phyloP scores from a whole-genome alignment of 1,284 basidiomycete species.

The Phellopilus nigrolimitatus region DNA sequence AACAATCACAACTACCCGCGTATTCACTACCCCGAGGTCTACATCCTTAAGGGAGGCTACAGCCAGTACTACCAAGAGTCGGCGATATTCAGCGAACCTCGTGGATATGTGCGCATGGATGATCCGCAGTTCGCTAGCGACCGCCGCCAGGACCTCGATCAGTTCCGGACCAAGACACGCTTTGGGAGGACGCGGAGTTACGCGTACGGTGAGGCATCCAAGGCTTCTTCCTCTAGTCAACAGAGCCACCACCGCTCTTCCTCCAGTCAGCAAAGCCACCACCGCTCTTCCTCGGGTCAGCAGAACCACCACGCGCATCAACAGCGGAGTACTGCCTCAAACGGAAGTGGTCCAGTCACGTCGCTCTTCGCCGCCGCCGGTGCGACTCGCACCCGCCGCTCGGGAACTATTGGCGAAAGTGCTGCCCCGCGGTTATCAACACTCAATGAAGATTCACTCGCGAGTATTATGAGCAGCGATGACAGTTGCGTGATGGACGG shows the following conservation, averaged over 20 bases:
- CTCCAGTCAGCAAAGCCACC: too few relatives aligned
- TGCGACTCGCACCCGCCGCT: conserved; percentile 55
- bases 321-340: conserved; percentile 49
- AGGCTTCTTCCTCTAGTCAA: conserved; percentile 32
- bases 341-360: conserved; percentile 32
- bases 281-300: too few relatives aligned
- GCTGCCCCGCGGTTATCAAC: conserved; percentile 40
- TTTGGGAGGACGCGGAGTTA: conserved; percentile 86
- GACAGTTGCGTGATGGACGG: conserved; percentile 45
- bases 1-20: conserved; percentile 89
- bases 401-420: conserved; percentile 28
- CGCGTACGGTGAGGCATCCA: conserved; percentile 69
- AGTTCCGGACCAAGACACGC: conserved; percentile 79
- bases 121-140: conserved; percentile 80
- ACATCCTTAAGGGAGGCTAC: conserved; percentile 96
- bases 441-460: conserved; percentile 58
- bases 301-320: conserved; percentile 42
- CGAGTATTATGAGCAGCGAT: conserved; percentile 48
- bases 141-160: conserved; percentile 82
- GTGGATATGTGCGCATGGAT: conserved; percentile 89
- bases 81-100: conserved; percentile 70
- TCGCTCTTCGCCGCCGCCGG: conserved; percentile 64
- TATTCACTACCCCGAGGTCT: conserved; percentile 95
- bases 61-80: conserved; percentile 77
- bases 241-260: too few relatives aligned